Evolutionary conservation across 1,284 basidiomycete species (phyloP).

Genomic region (Apiotrichum laibachii): DNA sequence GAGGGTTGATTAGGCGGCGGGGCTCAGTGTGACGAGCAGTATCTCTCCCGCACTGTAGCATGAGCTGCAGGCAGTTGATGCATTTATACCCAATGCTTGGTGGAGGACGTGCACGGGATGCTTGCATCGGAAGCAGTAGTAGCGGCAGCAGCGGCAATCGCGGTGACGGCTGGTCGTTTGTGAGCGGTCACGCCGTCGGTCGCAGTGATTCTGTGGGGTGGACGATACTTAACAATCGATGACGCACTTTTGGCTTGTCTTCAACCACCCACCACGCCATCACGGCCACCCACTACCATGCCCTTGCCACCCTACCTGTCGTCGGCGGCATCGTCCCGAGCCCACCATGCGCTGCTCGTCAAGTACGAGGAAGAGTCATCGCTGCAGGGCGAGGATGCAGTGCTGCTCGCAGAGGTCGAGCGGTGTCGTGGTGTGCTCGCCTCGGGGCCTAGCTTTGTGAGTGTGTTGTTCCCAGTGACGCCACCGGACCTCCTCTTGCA

Average conservation of each 20-base stretch:
- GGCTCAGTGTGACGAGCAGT: too few species aligned
- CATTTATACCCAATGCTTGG: too few species aligned
- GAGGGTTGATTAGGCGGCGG: not conserved
- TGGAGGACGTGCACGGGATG: too few species aligned
- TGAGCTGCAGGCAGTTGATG: too few species aligned
- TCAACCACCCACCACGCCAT: constrained; percentile 2
- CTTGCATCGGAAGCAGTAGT: too few species aligned
- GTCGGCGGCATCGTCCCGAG: constrained; percentile 42
- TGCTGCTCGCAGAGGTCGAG: constrained; percentile 26
- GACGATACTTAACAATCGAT: too few species aligned
- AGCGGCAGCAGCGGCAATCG: too few species aligned
- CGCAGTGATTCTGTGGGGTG: too few species aligned
- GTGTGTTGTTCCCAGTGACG: constrained; percentile 5
- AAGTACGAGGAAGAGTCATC: constrained; percentile 31
- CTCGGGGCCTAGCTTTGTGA: constrained; percentile 21
- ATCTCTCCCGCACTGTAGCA: too few species aligned
- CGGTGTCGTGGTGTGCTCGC: constrained; percentile 22
- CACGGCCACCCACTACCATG: constrained; percentile 7
- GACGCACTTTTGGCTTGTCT: not conserved
- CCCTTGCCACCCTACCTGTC: constrained; percentile 42
- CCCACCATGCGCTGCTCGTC: constrained; percentile 43
- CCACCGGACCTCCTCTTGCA: not conserved
- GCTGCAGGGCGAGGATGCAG: constrained; percentile 32
- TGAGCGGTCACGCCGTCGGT: too few species aligned
- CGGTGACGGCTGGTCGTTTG: too few species aligned